Evolutionary conservation across 176 grass and related monocot species (phyloP).

Genomic region (Panicum miliaceum): DNA sequence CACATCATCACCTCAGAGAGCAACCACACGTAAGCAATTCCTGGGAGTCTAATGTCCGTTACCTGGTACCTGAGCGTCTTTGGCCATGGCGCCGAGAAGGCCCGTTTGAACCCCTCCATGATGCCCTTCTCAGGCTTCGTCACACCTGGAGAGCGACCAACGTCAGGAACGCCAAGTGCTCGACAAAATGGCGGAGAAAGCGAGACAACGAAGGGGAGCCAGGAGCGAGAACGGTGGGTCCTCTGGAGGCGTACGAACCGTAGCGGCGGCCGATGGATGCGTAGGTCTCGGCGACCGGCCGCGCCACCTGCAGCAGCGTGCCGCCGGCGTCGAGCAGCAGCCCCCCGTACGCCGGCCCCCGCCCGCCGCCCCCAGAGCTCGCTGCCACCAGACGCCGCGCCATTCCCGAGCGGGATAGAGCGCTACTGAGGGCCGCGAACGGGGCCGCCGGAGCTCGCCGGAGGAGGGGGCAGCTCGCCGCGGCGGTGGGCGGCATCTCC

Average conservation of each 20-base stretch:
- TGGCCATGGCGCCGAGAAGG: conserved; percentile 80
- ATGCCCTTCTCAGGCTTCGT: conserved; percentile 47
- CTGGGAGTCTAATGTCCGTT: neutral
- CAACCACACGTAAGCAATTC: neutral
- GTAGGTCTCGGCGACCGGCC: conserved; percentile 72
- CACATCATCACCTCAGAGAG: conserved; percentile 9
- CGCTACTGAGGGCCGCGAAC: neutral
- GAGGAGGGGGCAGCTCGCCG: conserved; percentile 25
- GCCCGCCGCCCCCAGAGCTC: conserved; percentile 25
- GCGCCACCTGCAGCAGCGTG: conserved; percentile 79
- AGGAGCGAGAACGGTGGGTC: neutral
- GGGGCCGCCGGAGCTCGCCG: neutral
- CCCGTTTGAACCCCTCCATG: conserved; percentile 83
- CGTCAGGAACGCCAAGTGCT: neutral
- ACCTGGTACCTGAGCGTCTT: conserved; percentile 91
- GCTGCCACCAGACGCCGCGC: neutral
- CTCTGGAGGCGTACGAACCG: conserved; percentile 38
- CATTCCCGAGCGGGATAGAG: neutral
- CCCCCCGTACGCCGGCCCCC: conserved; percentile 53
- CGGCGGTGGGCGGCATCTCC: conserved; percentile 42
- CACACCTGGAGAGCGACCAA: conserved; percentile 48
- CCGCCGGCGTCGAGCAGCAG: conserved; percentile 83
- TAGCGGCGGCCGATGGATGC: conserved; percentile 72
- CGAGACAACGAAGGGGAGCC: neutral
- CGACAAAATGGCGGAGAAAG: conserved; percentile 5